Conservation (phyloP, 2,329 filamentous ascomycete genomes). For the Neonectria ditissima region DNA sequence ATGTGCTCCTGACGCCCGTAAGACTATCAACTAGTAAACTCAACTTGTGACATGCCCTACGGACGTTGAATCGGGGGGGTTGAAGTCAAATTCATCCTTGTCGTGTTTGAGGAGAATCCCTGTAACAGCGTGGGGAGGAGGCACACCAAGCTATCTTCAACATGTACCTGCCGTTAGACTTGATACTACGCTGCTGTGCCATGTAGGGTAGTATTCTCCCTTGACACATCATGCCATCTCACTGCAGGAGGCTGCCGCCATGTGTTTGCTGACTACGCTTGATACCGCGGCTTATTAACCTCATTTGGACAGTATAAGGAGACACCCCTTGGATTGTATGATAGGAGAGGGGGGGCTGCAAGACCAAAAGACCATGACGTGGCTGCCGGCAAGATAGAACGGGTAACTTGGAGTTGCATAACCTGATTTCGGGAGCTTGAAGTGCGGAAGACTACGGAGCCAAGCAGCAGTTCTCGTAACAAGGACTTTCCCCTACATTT, state of each 20-base stretch:
- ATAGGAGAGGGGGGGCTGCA: neutral
- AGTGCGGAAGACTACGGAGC: constrained; percentile 1
- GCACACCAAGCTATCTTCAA: constrained; percentile 1
- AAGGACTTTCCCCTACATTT: neutral
- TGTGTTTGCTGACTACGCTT: neutral
- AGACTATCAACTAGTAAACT: neutral
- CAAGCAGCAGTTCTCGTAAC: neutral
- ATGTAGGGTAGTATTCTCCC: neutral
- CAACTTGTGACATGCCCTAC: neutral
- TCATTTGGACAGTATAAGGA: constrained; percentile 1
- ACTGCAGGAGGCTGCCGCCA: neutral
- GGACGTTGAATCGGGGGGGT: neutral
- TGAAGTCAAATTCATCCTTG: neutral
- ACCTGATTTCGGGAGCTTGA: neutral
- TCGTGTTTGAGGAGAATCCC: neutral
- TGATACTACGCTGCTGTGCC: neutral
- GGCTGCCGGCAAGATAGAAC: constrained; percentile 1
- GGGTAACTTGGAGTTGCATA: neutral
- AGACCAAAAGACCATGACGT: neutral
- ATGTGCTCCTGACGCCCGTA: neutral
- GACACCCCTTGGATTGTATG: constrained; percentile 1
- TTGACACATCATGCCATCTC: neutral
- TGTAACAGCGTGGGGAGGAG: constrained; percentile 1
- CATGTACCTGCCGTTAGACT: neutral
- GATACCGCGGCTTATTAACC: neutral